A percentile compares a stretch with the other conserved stretches of the same genome.
These are phyloP conservation scores for Suhomyces faveliae DNA, from an alignment of 805 yeast species.

Conservation along the genomic window DNA sequence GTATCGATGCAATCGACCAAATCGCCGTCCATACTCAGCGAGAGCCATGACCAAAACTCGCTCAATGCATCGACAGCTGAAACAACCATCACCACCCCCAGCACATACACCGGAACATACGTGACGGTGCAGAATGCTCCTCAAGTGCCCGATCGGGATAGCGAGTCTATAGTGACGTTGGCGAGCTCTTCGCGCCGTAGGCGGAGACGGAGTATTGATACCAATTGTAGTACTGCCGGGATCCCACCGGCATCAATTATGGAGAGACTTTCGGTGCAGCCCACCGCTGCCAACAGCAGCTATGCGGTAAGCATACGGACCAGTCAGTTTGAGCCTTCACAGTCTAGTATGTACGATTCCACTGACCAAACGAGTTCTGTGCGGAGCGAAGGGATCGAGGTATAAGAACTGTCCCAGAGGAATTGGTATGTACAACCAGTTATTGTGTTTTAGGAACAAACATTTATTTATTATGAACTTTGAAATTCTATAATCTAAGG, in stretches of 20 bases:
- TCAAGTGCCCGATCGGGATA: slow-evolving; percentile 31
- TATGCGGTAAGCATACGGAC: slow-evolving; percentile 16
- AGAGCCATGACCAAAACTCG: slow-evolving; percentile 29
- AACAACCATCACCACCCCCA: slow-evolving; percentile 51
- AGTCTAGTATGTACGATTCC: slow-evolving; percentile 13
- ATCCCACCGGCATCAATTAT: slow-evolving; percentile 73
- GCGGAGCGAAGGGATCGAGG: slow-evolving; percentile 6
- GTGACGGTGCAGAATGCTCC: slow-evolving; percentile 4
- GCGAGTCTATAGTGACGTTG: slow-evolving; percentile 43
- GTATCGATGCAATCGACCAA: slow-evolving; percentile 41
- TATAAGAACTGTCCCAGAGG: neutral
- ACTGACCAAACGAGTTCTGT: slow-evolving; percentile 15
- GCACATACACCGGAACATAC: slow-evolving; percentile 19
- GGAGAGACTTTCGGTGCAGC: slow-evolving; percentile 46
- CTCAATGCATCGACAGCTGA: slow-evolving; percentile 47
- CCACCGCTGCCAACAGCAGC: slow-evolving; percentile 28
- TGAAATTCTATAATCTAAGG: no score
- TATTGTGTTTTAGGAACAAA: no score
- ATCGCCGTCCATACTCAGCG: slow-evolving; percentile 39
- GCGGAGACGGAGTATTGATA: slow-evolving; percentile 44
- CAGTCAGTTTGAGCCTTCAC: slow-evolving; percentile 15
- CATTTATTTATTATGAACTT: no score
- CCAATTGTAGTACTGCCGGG: slow-evolving; percentile 65
- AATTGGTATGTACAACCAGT: no score
- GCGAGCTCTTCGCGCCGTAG: slow-evolving; percentile 40